phyloP scores from a whole-genome alignment of 2,329 filamentous ascomycete genomes.

The Berkeleyomyces basicola region DNA sequence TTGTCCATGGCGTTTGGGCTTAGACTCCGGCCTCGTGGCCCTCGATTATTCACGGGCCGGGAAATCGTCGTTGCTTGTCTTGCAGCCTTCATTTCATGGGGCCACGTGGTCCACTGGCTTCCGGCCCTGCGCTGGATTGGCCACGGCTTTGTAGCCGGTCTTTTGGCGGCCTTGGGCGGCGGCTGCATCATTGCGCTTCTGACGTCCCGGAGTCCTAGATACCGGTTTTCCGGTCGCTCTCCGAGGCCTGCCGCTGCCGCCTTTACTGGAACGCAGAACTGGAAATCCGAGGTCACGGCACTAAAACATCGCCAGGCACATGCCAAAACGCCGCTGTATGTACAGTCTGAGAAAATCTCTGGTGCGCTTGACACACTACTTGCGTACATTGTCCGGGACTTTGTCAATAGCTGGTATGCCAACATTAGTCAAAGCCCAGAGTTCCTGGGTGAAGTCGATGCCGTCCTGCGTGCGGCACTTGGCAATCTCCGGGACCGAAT shows the following conservation, averaged over 20 bases:
- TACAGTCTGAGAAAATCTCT: slow-evolving; percentile 61
- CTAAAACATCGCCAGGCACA: slow-evolving; percentile 52
- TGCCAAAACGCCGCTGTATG: slow-evolving; percentile 51
- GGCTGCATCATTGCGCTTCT: slow-evolving; percentile 43
- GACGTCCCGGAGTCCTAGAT: slow-evolving; percentile 37
- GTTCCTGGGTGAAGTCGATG: slow-evolving; percentile 79
- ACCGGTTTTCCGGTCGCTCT: slow-evolving; percentile 22
- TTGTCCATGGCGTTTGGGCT: not conserved
- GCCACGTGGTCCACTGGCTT: slow-evolving; percentile 66
- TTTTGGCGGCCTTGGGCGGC: slow-evolving; percentile 36
- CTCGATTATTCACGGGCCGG: slow-evolving; percentile 57
- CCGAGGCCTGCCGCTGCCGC: slow-evolving; percentile 30
- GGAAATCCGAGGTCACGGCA: slow-evolving; percentile 53
- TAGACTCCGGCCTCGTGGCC: slow-evolving; percentile 16
- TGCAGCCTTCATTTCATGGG: slow-evolving; percentile 72
- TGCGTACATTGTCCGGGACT: slow-evolving; percentile 62
- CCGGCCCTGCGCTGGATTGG: slow-evolving; percentile 70
- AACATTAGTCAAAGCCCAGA: slow-evolving; percentile 65
- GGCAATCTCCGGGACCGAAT: slow-evolving; percentile 55
- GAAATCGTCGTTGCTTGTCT: slow-evolving; percentile 52
- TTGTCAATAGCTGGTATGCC: slow-evolving; percentile 76
- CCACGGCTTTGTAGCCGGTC: slow-evolving; percentile 64
- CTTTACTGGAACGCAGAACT: slow-evolving; percentile 47
- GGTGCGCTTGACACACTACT: slow-evolving; percentile 66
- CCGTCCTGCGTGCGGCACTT: slow-evolving; percentile 56